A percentile compares a stretch with the other conserved stretches of the same genome.
Evolutionary conservation across 495 filamentous ascomycete genomes (phyloP).

Genomic region (Talaromyces borbonicus): DNA sequence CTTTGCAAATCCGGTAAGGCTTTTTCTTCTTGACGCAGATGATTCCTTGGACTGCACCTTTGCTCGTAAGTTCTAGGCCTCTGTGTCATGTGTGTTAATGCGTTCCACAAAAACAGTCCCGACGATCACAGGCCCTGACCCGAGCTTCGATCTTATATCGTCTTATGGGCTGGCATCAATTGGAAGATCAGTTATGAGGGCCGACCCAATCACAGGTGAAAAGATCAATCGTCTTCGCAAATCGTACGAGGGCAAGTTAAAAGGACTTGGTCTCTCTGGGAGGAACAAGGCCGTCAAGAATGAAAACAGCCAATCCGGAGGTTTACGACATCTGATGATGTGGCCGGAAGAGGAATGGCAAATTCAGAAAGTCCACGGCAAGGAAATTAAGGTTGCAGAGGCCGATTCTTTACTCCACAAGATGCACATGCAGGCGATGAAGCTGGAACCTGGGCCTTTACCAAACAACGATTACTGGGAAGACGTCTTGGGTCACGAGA

Average conservation of each 20-base stretch:
- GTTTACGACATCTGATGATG: constrained; percentile 33
- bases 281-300: constrained; percentile 50
- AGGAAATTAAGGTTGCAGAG: constrained; percentile 40
- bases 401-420: constrained; percentile 34
- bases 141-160: constrained; percentile 51
- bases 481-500: constrained; percentile 49
- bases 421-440: constrained; percentile 43
- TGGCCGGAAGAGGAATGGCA: constrained; percentile 62
- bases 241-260: constrained; percentile 64
- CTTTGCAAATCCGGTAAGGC: constrained; percentile 42
- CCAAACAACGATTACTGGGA: constrained; percentile 50
- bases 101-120: constrained; percentile 30
- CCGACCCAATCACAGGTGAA: constrained; percentile 53
- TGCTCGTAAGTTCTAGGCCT: constrained; percentile 18
- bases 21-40: constrained; percentile 21
- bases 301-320: constrained; percentile 30
- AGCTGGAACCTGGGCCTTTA: constrained; percentile 45
- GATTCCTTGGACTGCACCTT: constrained; percentile 19
- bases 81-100: constrained; percentile 36
- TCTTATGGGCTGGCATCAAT: constrained; percentile 51
- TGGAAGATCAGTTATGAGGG: constrained; percentile 53
- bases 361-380: constrained; percentile 51
- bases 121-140: constrained; percentile 44
- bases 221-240: constrained; percentile 68
- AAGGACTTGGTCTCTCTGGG: constrained; percentile 50